Percentiles rank a stretch among this genome's conserved stretches.
Conservation (phyloP, 345 rosid genomes). For the Eucalyptus rudis region DNA sequence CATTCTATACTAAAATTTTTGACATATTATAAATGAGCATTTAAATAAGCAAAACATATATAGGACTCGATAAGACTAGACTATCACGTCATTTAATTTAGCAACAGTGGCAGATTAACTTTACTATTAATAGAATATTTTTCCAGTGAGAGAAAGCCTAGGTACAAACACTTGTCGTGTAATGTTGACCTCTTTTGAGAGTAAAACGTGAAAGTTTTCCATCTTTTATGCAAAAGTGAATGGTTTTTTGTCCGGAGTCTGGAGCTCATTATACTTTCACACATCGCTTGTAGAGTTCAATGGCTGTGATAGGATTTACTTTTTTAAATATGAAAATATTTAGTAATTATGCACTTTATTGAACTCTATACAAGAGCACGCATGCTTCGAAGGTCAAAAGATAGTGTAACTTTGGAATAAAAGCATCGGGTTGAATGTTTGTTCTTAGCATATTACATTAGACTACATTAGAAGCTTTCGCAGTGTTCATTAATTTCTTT, state of each 20-base stretch:
- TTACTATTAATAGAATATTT: not conserved
- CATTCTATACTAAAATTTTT: not conserved
- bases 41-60: not conserved
- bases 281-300: not conserved
- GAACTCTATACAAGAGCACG: not conserved
- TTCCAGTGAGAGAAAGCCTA: not conserved
- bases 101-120: not conserved
- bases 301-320: not conserved
- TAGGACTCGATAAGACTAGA: not conserved
- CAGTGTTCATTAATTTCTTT: not conserved
- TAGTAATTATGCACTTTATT: not conserved
- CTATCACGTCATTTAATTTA: not conserved
- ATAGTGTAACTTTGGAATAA: not conserved
- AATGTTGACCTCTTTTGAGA: constrained; percentile 11
- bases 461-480: not conserved
- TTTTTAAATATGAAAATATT: not conserved
- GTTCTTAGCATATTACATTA: not conserved
- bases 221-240: not conserved
- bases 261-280: not conserved
- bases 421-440: not conserved
- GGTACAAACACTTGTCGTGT: not conserved
- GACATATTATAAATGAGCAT: not conserved
- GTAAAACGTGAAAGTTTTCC: not conserved
- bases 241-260: not conserved
- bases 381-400: not conserved